Conservation (phyloP, 2,329 filamentous ascomycete genomes). For the Curvularia sp. region DNA sequence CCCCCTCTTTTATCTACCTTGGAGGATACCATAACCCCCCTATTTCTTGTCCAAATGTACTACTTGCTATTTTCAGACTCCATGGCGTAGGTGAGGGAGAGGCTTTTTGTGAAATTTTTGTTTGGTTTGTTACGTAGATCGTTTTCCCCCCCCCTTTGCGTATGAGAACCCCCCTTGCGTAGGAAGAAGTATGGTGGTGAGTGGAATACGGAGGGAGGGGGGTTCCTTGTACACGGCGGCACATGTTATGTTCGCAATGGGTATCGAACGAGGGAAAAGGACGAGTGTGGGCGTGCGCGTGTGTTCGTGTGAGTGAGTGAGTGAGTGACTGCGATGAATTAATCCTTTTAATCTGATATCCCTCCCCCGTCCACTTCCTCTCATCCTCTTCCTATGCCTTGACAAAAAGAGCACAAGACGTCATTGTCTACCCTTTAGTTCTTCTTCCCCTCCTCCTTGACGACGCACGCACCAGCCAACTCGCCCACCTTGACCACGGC, state of each 20-base stretch:
- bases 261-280: not conserved
- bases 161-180: conserved; percentile 12
- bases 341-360: conserved; percentile 1
- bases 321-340: conserved; percentile 1
- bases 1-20: conserved; percentile 16
- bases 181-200: conserved; percentile 16
- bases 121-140: conserved; percentile 14
- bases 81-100: conserved; percentile 22
- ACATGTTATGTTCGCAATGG: conserved; percentile 23
- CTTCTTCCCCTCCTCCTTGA: not conserved
- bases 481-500: conserved; percentile 56
- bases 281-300: not conserved
- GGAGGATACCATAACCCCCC: conserved; percentile 27
- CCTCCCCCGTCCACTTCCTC: not conserved
- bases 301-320: not conserved
- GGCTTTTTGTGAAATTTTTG: not conserved
- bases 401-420: not conserved
- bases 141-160: conserved; percentile 3
- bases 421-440: not conserved
- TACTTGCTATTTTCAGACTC: conserved; percentile 5
- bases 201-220: not conserved
- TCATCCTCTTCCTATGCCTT: not conserved
- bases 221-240: conserved; percentile 1
- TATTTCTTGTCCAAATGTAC: conserved; percentile 11
- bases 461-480: conserved; percentile 28